These are phyloP conservation scores for Trifolium repens DNA, from an alignment of 306 rosid genomes.

Conservation along the genomic window DNA sequence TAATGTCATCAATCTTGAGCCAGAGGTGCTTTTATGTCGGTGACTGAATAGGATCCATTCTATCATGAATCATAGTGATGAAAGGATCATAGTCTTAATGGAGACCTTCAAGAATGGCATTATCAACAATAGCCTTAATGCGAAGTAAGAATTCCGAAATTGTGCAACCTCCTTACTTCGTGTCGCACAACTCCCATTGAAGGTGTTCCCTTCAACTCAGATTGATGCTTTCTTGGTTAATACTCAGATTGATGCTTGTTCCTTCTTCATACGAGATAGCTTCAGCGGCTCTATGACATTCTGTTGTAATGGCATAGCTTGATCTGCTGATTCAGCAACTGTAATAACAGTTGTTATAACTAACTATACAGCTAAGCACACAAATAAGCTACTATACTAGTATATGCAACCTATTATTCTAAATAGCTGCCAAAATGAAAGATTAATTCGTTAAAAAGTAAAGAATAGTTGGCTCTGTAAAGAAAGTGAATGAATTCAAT, in stretches of 20 bases:
- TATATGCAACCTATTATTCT: conserved; percentile 2
- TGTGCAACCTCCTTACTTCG: conserved; percentile 4
- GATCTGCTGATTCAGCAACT: conserved; percentile 14
- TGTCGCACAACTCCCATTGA: background rate
- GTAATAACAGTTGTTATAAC: conserved; percentile 15
- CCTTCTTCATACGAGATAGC: background rate
- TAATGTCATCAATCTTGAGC: background rate
- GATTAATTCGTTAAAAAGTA: background rate
- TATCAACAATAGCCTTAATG: background rate
- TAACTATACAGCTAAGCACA: conserved; percentile 7
- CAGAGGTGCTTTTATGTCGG: background rate
- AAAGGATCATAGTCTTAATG: background rate
- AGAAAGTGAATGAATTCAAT: conserved; percentile 14
- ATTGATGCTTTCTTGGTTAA: background rate
- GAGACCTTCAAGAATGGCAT: background rate
- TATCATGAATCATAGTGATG: background rate
- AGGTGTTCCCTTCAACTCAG: background rate
- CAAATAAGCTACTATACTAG: background rate
- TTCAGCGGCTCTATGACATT: background rate
- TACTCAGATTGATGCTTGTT: background rate
- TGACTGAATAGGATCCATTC: background rate
- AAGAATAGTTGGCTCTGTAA: background rate
- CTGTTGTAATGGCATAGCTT: background rate
- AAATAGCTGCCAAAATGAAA: background rate
- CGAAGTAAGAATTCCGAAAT: background rate